phyloP scores from a whole-genome alignment of 1,284 basidiomycete genomes.

The Pascua sp. region DNA sequence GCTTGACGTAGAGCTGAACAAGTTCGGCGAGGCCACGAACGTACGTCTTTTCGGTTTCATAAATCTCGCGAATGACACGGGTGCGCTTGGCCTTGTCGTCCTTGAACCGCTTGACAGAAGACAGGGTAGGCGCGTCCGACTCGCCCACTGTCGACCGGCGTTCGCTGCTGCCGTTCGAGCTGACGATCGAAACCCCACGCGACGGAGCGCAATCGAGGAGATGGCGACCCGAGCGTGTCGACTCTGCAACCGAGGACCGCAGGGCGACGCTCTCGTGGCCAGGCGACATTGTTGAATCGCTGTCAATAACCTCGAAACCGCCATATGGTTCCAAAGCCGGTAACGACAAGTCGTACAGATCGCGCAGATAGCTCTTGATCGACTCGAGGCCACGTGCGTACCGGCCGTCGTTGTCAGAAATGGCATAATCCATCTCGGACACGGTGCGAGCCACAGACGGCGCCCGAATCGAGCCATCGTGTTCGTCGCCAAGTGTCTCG shows the following conservation, averaged over 20 bases:
- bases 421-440: conserved; percentile 16
- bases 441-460: conserved; percentile 7
- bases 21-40: conserved; percentile 88
- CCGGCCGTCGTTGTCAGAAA: conserved; percentile 23
- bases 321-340: conserved; percentile 41
- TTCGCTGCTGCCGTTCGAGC: conserved; percentile 15
- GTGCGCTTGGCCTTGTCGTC: conserved; percentile 77
- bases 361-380: conserved; percentile 89
- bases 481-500: conserved; percentile 18
- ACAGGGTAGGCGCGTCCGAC: neutral
- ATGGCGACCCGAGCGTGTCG: conserved; percentile 5
- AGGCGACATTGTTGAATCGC: conserved; percentile 1
- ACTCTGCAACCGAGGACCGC: conserved; percentile 13
- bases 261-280: neutral
- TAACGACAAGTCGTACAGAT: conserved; percentile 78
- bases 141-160: conserved; percentile 13
- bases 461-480: conserved; percentile 14
- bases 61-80: conserved; percentile 76
- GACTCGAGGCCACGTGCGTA: conserved; percentile 64
- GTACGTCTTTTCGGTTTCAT: conserved; percentile 93
- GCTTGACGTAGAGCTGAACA: conserved; percentile 90
- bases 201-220: conserved; percentile 9
- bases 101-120: conserved; percentile 76
- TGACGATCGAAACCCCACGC: conserved; percentile 23
- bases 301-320: conserved; percentile 40